Evolutionary conservation across 352 stramenopile species (phyloP).

Genomic region (Phytopythium aichiense): DNA sequence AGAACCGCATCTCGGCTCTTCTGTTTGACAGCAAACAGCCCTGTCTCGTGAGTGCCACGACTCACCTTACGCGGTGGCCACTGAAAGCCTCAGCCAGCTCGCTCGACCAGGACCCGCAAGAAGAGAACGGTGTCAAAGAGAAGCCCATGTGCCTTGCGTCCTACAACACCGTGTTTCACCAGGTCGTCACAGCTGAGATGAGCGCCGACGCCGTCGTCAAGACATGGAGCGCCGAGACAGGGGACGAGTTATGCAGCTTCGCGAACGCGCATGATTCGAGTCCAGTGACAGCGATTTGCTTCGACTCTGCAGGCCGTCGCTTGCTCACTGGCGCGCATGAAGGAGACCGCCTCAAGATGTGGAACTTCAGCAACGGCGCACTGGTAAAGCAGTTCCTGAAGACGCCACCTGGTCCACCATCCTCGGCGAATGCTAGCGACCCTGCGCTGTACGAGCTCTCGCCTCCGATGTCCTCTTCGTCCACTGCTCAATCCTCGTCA

Average conservation of each 20-base stretch:
- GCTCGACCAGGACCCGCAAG: slow-evolving; percentile 32
- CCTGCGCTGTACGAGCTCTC: neutral
- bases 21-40: slow-evolving; percentile 64
- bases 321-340: slow-evolving; percentile 82
- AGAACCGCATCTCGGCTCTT: slow-evolving; percentile 66
- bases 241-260: slow-evolving; percentile 82
- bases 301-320: slow-evolving; percentile 71
- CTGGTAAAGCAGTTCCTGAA: slow-evolving; percentile 85
- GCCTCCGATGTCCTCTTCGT: neutral
- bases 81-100: slow-evolving; percentile 32
- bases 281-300: slow-evolving; percentile 77
- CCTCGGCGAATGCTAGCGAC: slow-evolving; percentile 11
- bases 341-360: slow-evolving; percentile 78
- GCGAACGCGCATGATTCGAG: slow-evolving; percentile 55
- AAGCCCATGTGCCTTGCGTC: slow-evolving; percentile 46
- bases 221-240: slow-evolving; percentile 83
- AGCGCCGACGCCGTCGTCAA: slow-evolving; percentile 72
- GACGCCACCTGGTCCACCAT: slow-evolving; percentile 16
- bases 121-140: slow-evolving; percentile 35
- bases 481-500: slow-evolving; percentile 2
- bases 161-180: slow-evolving; percentile 84
- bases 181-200: slow-evolving; percentile 77
- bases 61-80: slow-evolving; percentile 62
- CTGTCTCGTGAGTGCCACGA: slow-evolving; percentile 65
- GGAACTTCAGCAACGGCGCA: slow-evolving; percentile 88